Conservation (phyloP, 2,329 filamentous ascomycete species). For the Plectosphaerella plurivora region DNA sequence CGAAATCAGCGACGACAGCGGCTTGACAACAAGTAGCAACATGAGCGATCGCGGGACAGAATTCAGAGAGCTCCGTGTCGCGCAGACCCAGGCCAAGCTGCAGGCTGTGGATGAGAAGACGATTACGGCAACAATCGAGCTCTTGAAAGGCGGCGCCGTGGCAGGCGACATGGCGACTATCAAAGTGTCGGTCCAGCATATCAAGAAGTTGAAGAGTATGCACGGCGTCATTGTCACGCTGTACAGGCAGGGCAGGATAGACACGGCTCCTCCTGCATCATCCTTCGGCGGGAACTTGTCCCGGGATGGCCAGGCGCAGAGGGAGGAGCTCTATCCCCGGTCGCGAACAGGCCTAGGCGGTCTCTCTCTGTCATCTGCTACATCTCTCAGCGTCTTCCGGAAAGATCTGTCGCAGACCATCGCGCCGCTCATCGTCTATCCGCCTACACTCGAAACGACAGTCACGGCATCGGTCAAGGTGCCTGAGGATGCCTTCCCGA, state of each 20-base stretch:
- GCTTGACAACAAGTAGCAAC: conserved; percentile 61
- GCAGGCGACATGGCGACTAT: conserved; percentile 81
- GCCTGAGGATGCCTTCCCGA: conserved; percentile 87
- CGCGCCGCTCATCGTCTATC: conserved; percentile 83
- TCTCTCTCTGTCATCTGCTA: conserved; percentile 78
- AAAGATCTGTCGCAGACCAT: conserved; percentile 91
- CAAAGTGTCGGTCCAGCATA: conserved; percentile 79
- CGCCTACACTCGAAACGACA: conserved; percentile 68
- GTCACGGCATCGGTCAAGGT: conserved; percentile 81
- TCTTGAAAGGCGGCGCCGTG: conserved; percentile 77
- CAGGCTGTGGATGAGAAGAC: conserved; percentile 61
- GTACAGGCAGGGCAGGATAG: conserved; percentile 86
- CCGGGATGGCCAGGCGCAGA: conserved; percentile 63
- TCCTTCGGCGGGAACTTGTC: conserved; percentile 47
- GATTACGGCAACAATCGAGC: conserved; percentile 81
- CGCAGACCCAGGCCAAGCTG: conserved; percentile 25
- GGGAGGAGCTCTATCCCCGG: conserved; percentile 81
- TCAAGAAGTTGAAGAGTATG: conserved; percentile 83
- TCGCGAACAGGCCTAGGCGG: conserved; percentile 84
- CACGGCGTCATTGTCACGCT: conserved; percentile 90
- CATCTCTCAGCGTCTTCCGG: conserved; percentile 87
- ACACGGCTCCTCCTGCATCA: conserved; percentile 59
- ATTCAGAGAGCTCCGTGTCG: conserved; percentile 25
- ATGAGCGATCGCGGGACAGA: conserved; percentile 37
- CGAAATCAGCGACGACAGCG: conserved; percentile 67